Conservation (phyloP, 2,329 filamentous ascomycete species). For the Gnomoniopsis sp. region DNA sequence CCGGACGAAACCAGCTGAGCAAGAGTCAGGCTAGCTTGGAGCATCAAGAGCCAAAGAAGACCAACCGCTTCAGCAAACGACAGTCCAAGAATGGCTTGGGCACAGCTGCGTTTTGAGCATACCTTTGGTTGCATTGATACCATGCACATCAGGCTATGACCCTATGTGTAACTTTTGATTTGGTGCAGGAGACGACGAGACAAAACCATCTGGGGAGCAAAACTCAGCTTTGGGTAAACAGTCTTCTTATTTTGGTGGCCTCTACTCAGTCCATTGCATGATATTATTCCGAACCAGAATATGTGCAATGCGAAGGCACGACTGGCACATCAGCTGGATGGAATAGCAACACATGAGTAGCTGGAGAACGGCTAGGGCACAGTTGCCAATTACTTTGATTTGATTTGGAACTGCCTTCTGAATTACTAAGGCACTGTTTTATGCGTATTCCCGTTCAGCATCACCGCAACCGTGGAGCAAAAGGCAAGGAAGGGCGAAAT, state of each 20-base stretch:
- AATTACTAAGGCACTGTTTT: background rate
- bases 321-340: too few species aligned
- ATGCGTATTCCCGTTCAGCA: background rate
- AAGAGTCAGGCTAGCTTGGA: constrained; percentile 57
- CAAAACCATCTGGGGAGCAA: background rate
- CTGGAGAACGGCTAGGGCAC: background rate
- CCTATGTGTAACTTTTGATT: too few species aligned
- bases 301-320: too few species aligned
- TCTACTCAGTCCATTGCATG: too few species aligned
- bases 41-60: constrained; percentile 50
- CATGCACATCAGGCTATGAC: constrained; percentile 6
- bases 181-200: too few species aligned
- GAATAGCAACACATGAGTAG: too few species aligned
- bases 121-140: background rate
- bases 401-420: background rate
- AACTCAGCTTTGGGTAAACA: background rate
- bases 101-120: constrained; percentile 65
- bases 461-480: background rate
- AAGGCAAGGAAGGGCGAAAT: constrained; percentile 1
- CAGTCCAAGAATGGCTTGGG: constrained; percentile 94
- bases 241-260: too few species aligned
- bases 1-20: constrained; percentile 54
- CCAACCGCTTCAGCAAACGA: constrained; percentile 76
- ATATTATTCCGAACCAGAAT: too few species aligned
- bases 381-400: background rate